Percentiles rank a stretch among this genome's conserved stretches.
These are phyloP conservation scores for Russula earlei DNA, from an alignment of 768 basidiomycete species.

Conservation along the genomic window DNA sequence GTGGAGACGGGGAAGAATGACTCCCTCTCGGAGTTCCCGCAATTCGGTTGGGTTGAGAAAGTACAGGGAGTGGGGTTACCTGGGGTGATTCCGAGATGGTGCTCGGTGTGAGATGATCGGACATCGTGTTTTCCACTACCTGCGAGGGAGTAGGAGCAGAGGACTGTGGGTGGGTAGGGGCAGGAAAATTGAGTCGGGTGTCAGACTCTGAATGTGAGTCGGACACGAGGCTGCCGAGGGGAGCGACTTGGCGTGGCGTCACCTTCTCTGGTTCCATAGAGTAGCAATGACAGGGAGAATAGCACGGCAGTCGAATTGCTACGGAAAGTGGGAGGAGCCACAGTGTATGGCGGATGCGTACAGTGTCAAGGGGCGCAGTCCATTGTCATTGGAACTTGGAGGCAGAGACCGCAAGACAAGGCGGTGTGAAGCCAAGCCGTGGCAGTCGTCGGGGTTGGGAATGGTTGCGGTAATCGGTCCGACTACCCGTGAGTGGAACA, in stretches of 20 bases:
- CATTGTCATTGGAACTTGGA: no score
- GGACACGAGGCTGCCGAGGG: background rate
- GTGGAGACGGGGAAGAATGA: background rate
- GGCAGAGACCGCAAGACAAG: no score
- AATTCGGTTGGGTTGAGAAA: background rate
- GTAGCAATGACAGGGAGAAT: no score
- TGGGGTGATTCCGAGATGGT: background rate
- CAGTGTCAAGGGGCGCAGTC: no score
- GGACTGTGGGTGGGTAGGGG: background rate
- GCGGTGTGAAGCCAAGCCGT: no score
- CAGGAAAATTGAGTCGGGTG: background rate
- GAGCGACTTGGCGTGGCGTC: background rate
- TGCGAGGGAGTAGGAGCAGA: background rate
- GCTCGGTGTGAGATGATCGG: background rate
- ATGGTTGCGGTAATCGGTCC: no score
- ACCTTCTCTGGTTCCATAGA: no score
- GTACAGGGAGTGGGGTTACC: background rate
- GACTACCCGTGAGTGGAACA: no score
- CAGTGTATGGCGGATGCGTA: no score
- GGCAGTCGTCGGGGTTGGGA: no score
- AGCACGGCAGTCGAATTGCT: no score
- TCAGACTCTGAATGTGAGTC: background rate
- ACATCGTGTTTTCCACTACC: background rate
- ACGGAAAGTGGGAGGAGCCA: no score
- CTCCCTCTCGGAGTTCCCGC: background rate